Percentiles rank a stretch among this genome's conserved stretches.
Evolutionary conservation across 2,329 filamentous ascomycete genomes (phyloP).

Genomic region (Penicillium sp.): DNA sequence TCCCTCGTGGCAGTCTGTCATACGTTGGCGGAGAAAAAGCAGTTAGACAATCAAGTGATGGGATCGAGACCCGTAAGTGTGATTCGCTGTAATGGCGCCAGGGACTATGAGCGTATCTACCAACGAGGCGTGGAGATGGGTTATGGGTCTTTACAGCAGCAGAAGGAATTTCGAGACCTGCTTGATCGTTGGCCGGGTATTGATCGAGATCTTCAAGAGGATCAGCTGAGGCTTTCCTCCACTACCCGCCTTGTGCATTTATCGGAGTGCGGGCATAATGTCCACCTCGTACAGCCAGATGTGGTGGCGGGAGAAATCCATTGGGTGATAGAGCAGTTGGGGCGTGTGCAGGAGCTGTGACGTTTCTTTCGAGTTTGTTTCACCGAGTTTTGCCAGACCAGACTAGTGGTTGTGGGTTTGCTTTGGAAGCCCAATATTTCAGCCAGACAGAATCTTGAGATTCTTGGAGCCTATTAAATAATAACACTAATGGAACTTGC

Average conservation of each 20-base stretch:
- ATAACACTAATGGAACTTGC: not conserved
- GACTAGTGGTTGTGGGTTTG: not conserved
- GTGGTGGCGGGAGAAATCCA: conserved; percentile 36
- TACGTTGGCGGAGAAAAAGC: conserved; percentile 31
- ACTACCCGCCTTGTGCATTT: conserved; percentile 31
- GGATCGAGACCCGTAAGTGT: conserved; percentile 36
- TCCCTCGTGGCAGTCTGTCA: conserved; percentile 26
- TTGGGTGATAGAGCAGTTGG: conserved; percentile 32
- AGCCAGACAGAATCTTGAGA: not conserved
- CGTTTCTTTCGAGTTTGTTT: not conserved
- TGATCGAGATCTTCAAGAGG: conserved; percentile 30
- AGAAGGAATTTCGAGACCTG: conserved; percentile 27
- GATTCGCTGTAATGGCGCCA: conserved; percentile 34
- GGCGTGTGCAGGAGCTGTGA: conserved; percentile 8
- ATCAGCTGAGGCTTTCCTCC: conserved; percentile 35
- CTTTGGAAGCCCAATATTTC: not conserved
- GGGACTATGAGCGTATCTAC: conserved; percentile 37
- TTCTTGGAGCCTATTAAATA: conserved; percentile 8
- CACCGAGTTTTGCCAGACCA: not conserved
- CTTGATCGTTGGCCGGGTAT: conserved; percentile 32
- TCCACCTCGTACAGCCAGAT: conserved; percentile 39
- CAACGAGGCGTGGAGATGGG: conserved; percentile 31
- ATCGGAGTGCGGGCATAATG: conserved; percentile 40
- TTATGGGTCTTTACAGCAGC: conserved; percentile 36
- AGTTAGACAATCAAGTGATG: conserved; percentile 30